Evolutionary conservation across 371 early-diverging fungal genomes (phyloP).

Genomic region (Rhizopus delemar): DNA sequence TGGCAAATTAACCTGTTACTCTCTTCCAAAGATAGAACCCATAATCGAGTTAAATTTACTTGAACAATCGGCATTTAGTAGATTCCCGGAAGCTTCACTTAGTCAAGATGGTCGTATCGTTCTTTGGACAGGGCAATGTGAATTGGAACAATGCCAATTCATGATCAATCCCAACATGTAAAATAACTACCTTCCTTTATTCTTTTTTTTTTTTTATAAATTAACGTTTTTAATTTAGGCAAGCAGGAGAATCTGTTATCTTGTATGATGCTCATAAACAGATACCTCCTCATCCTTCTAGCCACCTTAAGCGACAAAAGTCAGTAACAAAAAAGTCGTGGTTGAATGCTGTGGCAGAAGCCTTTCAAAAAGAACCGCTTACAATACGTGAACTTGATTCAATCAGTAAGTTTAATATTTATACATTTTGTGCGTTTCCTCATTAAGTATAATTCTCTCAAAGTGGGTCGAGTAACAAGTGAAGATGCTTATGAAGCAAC

Average conservation of each 20-base stretch:
- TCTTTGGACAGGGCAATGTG: slow-evolving; percentile 48
- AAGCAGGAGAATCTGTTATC: slow-evolving; percentile 40
- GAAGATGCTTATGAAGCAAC: slow-evolving; percentile 20
- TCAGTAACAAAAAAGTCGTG: slow-evolving; percentile 40
- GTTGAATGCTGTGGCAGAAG: slow-evolving; percentile 50
- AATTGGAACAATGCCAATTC: slow-evolving; percentile 44
- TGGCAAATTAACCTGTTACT: slow-evolving; percentile 29
- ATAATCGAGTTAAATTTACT: slow-evolving; percentile 21
- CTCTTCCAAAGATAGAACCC: slow-evolving; percentile 32
- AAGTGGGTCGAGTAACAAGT: slow-evolving; percentile 24
- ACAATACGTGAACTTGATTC: slow-evolving; percentile 51
- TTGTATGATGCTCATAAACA: slow-evolving; percentile 39
- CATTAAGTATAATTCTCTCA: neutral
- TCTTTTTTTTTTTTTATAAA: neutral
- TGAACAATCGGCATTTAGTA: slow-evolving; percentile 5
- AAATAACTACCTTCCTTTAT: slow-evolving; percentile 26
- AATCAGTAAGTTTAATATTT: slow-evolving; percentile 41
- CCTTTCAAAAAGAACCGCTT: slow-evolving; percentile 45
- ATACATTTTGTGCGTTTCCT: neutral
- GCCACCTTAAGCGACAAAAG: slow-evolving; percentile 15
- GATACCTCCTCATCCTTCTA: slow-evolving; percentile 49
- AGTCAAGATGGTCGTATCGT: slow-evolving; percentile 53
- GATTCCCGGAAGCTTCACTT: slow-evolving; percentile 35
- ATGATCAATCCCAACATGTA: slow-evolving; percentile 36
- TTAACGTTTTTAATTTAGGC: slow-evolving; percentile 14